Evolutionary conservation across 371 early-diverging fungal genomes (phyloP), one percentile per base, ranked within the genome.

Genomic region (Blyttiomyces sp.): DNA sequence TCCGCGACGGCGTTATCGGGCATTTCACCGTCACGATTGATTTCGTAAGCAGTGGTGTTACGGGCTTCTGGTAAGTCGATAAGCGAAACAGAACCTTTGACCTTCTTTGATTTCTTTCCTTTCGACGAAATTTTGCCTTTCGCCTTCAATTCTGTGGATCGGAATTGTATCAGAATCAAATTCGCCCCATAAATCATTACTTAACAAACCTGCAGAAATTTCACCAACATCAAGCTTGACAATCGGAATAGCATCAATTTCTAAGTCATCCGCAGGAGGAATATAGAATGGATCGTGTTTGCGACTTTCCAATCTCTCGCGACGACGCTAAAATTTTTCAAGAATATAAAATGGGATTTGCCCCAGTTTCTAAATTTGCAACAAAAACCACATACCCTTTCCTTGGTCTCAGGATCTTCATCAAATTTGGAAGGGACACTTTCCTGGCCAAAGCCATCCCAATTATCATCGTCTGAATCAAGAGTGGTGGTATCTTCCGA

Each of bases 201-300:
- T n/a, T n/a, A n/a, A n/a, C n/a, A n/a, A n/a, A n/a, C n/a, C n/a
- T n/a, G n/a, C n/a, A n/a, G n/a, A n/a, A n/a, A n/a, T n/a, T 76
- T 82, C 86, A 50, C 86, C 85, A 50, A 90, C 62, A 19, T 80
- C 80, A 21, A 93, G 71, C 32, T 84, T 80, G 4, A 93, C 89
- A 46, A 91, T 84, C 2, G 93, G 92, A 42, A 92, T 93, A 2
- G 84, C 79, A 52, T 92, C 91, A 2, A 92, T 84, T 57, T 91
- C 90, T 55, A 74, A 73, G 5, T 84, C 80, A 31, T 75, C 67
- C 17, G 70, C n/a, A n/a, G n/a, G n/a, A n/a, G n/a, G 55, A 65
- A 91, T 88, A 55, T 91, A 91, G 57, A 80, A 91, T 13, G 90
- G 89, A 58, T 89, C 91, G 35, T 82, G 80, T 54, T 84, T 83